Base-by-base conservation (phyloP, 768 basidiomycete species). In the Calvatia gigantea region DNA sequence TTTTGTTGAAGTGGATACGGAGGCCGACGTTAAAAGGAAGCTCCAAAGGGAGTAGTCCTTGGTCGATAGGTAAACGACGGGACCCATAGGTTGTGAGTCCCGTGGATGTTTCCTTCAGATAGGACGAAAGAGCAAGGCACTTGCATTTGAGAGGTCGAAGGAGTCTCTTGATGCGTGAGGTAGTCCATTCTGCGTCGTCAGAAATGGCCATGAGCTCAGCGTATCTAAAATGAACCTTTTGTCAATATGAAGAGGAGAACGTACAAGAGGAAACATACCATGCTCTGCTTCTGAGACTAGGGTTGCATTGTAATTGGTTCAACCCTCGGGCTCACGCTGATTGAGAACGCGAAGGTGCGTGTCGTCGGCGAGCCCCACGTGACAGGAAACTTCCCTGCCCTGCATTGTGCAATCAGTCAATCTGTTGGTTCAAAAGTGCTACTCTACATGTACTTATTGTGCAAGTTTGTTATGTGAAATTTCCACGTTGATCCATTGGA, bases 111-210 rank as follows among this genome's bases (percentile, higher is more conserved):
- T 53, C 50, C 27, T 68, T 57, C 19, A 66, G 39, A n/a, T 57
- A 46, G 6, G 59, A 50, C 51, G 69, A 71, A 19, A 81, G 62
- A 31, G 60, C 66, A 35, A 64, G 67, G 57, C 77, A 80, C 63
- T 79, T 80, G 60, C 69, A 74, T 45, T 75, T 73, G 31, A 82
- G 71, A 19, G 80, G 77, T 29, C 80, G 69, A 19, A 81, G 66
- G 9, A 80, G 67, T 41, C 80, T 75, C 52, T 72, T 73, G 57
- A 79, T 70, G n/a, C 54, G 54, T 19, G 58, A 54, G 4, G 56
- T 54, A 19, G 56, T 44, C 32, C 48, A 57, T 15, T 45, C 54
- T 12, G 29, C 46, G 15, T 29, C 29, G 15, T 29, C 42, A 27
- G 38, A n/a, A 50, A 51, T 21, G 38, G 49, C 19, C 43, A 51